A percentile compares a stretch with the other conserved stretches of the same genome.
Evolutionary conservation across 108 stramenopile species (phyloP).

Genomic region (Schizochytrium sp.): DNA sequence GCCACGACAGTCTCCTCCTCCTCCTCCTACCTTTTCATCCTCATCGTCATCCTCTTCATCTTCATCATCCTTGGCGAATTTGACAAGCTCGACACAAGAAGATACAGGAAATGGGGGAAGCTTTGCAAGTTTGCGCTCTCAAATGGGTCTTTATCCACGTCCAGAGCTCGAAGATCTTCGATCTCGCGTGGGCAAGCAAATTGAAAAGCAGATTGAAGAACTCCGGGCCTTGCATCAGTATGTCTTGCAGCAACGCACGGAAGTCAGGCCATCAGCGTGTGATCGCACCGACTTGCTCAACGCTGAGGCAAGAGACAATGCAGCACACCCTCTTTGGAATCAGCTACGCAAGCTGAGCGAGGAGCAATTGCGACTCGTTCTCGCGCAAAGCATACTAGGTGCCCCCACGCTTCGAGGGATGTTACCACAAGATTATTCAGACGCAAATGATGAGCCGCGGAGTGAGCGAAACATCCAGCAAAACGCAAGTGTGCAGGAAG

Average conservation of each 20-base stretch:
- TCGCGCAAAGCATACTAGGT: neutral
- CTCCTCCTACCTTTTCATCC: neutral
- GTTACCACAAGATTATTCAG: neutral
- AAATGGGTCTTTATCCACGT: neutral
- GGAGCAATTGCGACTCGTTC: neutral
- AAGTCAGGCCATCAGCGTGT: neutral
- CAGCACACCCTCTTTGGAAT: neutral
- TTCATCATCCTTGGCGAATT: neutral
- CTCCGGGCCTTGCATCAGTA: neutral
- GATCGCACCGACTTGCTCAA: neutral
- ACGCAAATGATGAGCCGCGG: neutral
- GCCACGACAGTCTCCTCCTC: too few relatives aligned
- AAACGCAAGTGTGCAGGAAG: neutral
- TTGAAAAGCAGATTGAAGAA: neutral
- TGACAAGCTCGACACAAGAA: neutral
- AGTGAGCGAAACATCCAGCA: neutral
- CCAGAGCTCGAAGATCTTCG: neutral
- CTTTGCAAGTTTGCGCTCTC: neutral
- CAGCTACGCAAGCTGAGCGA: neutral
- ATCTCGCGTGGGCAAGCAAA: neutral
- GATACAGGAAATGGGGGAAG: neutral
- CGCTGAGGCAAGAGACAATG: neutral
- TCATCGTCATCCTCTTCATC: neutral
- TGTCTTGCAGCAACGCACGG: neutral
- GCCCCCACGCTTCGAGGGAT: neutral